Percentiles rank a stretch among this genome's conserved stretches.
phyloP scores from a whole-genome alignment of 2,329 filamentous ascomycete species.

The Celoporthe dispersa region DNA sequence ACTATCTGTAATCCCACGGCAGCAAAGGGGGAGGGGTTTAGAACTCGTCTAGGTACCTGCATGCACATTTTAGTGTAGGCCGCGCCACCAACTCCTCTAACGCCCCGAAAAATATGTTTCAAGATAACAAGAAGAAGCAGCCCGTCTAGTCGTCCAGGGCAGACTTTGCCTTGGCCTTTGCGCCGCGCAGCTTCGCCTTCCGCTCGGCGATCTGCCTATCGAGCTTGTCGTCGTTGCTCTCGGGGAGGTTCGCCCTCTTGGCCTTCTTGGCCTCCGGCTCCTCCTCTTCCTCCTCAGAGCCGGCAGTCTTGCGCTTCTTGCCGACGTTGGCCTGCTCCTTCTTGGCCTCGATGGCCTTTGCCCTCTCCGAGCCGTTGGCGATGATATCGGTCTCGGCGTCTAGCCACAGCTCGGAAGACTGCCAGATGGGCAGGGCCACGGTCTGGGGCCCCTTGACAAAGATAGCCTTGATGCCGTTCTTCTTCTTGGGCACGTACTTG shows the following conservation, averaged over 20 bases:
- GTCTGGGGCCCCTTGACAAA: slow-evolving; percentile 93
- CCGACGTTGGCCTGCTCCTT: slow-evolving; percentile 60
- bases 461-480: slow-evolving; percentile 81
- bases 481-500: slow-evolving; percentile 82
- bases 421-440: slow-evolving; percentile 89
- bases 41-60: slow-evolving; percentile 16
- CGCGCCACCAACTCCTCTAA: slow-evolving; percentile 19
- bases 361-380: slow-evolving; percentile 53
- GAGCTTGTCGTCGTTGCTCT: slow-evolving; percentile 56
- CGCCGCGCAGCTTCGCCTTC: slow-evolving; percentile 62
- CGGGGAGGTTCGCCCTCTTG: slow-evolving; percentile 37
- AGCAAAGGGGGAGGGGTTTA: not conserved
- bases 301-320: slow-evolving; percentile 66
- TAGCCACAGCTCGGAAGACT: slow-evolving; percentile 89
- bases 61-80: slow-evolving; percentile 8
- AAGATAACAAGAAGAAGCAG: slow-evolving; percentile 20
- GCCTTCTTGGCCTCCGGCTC: slow-evolving; percentile 35
- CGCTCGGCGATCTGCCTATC: slow-evolving; percentile 64
- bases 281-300: slow-evolving; percentile 33
- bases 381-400: slow-evolving; percentile 77
- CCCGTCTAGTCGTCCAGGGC: slow-evolving; percentile 48
- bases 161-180: slow-evolving; percentile 61
- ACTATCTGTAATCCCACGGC: not conserved
- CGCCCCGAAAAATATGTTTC: slow-evolving; percentile 26
- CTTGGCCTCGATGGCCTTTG: slow-evolving; percentile 48